These are phyloP conservation scores for Chlorella sp. DNA, from an alignment of 139 green algal genomes.

Conservation along the genomic window DNA sequence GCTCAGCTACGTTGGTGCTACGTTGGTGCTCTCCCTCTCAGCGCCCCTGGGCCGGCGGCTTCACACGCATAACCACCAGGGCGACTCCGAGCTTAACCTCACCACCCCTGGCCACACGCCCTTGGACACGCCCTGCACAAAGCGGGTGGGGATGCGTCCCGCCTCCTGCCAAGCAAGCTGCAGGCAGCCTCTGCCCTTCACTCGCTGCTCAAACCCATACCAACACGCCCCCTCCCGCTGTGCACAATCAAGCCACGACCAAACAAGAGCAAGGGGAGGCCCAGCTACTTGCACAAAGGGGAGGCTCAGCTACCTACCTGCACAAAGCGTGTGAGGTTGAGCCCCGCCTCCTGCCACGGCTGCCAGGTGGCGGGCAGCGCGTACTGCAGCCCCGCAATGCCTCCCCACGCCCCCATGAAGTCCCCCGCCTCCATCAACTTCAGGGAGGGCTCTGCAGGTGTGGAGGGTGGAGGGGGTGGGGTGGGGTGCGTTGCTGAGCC, in stretches of 20 bases:
- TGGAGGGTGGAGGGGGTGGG: too few relatives aligned
- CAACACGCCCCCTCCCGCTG: background rate
- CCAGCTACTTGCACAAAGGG: constrained; percentile 8
- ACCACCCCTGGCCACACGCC: too few relatives aligned
- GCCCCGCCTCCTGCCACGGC: constrained; percentile 33
- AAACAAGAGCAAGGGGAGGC: background rate
- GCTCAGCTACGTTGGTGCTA: too few relatives aligned
- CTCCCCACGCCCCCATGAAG: constrained; percentile 94
- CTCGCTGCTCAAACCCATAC: background rate
- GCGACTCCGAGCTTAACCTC: too few relatives aligned
- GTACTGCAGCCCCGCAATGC: constrained; percentile 94
- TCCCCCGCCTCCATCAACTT: constrained; percentile 87
- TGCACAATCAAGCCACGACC: background rate
- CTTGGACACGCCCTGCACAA: too few relatives aligned
- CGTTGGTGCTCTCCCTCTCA: too few relatives aligned
- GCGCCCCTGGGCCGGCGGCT: too few relatives aligned
- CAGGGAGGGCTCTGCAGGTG: constrained; percentile 49
- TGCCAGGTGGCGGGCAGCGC: constrained; percentile 87
- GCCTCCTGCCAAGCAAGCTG: too few relatives aligned
- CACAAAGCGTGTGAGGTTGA: constrained; percentile 1
- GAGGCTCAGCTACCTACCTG: background rate
- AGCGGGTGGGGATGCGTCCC: too few relatives aligned
- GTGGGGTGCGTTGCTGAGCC: too few relatives aligned
- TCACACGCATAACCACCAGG: too few relatives aligned
- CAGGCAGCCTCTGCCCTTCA: too few relatives aligned